Evolutionary conservation across 352 stramenopile species (phyloP), one percentile per base, ranked within the genome.

Genomic region (Phytophthora chlamydospora): DNA sequence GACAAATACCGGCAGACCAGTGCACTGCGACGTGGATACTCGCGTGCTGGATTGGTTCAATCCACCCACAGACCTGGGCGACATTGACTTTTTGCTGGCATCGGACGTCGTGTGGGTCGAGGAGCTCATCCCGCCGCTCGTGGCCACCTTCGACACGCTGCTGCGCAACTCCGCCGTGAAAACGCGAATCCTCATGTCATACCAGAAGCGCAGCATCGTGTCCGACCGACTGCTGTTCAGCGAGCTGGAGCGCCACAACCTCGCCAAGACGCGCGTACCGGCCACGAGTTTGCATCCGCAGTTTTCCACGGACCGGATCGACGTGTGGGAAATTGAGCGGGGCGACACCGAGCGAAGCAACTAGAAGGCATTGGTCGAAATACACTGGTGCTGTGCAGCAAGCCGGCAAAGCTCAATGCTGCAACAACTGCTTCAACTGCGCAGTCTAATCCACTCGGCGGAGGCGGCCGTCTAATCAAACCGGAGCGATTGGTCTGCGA

Each of bases 21-120:
- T 71, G 0, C 13, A 58, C 12, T 29, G 50, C 29, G 31, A 67
- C 0, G 33, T 80, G 11, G 66, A 40, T 6, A 70, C 69, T 27
- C 62, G 49, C 31, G 81, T 88, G 36, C 62, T 95, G 13, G 79
- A 92, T 57, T 93, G 84, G 86, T 93, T 91, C 54, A 40, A 74
- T 11, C 78, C 83, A 12, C 71, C 64, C 3, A 73, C 44, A 4
- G 54, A 90, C n/a, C 50, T 91, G 12, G 80, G 73, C 17, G 55
- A 79, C 29, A 62, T 97, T 24, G 86, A 97, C 54, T 58, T 96
- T 16, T 71, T 98, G 27, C 45, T 98, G 21, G 89, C 88, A 21
- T 93, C 91, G 7, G 91, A 97, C 63, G 90, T 98, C 44, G 90
- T 98, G 34, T 98, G 91, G 90, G 74, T 97, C 14, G 77, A 95